Evolutionary conservation across 1,139 yeast genomes (phyloP).

Genomic region (Yamadazyma triangularis): DNA sequence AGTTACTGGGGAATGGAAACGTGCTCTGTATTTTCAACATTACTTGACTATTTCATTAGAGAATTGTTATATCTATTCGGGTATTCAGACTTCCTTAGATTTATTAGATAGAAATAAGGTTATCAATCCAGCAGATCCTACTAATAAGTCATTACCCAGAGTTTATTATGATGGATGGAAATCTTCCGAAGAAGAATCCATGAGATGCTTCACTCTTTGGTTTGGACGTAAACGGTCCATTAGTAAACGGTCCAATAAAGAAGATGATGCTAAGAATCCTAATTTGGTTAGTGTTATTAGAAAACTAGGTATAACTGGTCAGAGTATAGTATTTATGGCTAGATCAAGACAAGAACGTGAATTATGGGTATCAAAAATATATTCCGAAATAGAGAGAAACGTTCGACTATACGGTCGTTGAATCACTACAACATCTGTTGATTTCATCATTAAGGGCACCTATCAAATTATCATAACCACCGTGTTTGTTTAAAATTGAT

Average conservation of each 20-base stretch:
- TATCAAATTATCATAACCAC: constrained; percentile 4
- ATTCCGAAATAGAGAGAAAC: constrained; percentile 61
- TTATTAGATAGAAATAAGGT: constrained; percentile 45
- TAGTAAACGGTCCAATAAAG: constrained; percentile 30
- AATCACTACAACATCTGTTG: background rate
- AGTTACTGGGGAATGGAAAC: constrained; percentile 42
- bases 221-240: constrained; percentile 60
- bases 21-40: constrained; percentile 41
- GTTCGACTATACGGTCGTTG: constrained; percentile 1
- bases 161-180: constrained; percentile 81
- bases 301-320: constrained; percentile 65
- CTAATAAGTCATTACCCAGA: constrained; percentile 65
- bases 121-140: constrained; percentile 43
- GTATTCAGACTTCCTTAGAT: constrained; percentile 55
- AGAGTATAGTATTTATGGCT: constrained; percentile 70
- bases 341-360: constrained; percentile 81
- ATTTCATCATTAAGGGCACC: constrained; percentile 4
- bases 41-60: constrained; percentile 56
- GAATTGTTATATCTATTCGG: constrained; percentile 74
- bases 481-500: constrained; percentile 2
- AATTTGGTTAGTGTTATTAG: constrained; percentile 39
- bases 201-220: constrained; percentile 81
- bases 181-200: constrained; percentile 68
- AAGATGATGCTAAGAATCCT: constrained; percentile 34
- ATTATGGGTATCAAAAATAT: constrained; percentile 68